Base-by-base conservation (phyloP, 2,329 filamentous ascomycete genomes). In the Trematosphaeria pertusa region DNA sequence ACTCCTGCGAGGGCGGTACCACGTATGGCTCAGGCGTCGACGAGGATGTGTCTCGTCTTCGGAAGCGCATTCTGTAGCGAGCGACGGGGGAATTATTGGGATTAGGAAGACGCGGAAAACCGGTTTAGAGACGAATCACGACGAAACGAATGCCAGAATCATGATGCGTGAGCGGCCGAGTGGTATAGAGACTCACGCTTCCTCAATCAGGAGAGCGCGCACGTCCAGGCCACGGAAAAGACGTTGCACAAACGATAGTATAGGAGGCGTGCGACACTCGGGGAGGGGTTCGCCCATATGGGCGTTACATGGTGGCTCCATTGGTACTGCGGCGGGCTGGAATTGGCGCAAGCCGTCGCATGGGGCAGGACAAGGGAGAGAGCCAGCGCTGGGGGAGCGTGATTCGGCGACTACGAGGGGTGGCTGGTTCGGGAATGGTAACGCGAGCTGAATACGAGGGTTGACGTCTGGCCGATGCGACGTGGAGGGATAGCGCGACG, bases 1-100 rank as follows among this genome's bases (percentile, higher is more conserved):
- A 73, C 20, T 63, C 45, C 37, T 64, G 50, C 18, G 67, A 66
- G 5, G 64, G 57, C 22, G 63, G 67, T 10, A 71, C 63, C 22
- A 60, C 59, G 49, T 69, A 70, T 8, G 67, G 67, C 43, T 46
- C 33, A 15, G 59, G 52, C 14, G 54, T 41, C 5, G 47, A 32
- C 4, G 47, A 28, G 33, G 49, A 34, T 9, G 51, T 44, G 21
- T 47, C 54, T 48, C 61, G 61, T 31, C 48, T 53, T 24, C 50
- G 55, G 39, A 64, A 36, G 37, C 36, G 38, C 64, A 67, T 64
- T 20, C 28, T 54, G 58, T 34, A 57, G 40, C 43, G 47, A 56
- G 43, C 14, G 48, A 41, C 36, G 22, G 15, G 12, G 36, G 9
- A 20, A 15, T 12, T 17, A 12, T 12, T 21, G 9, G 34, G 22